phyloP scores from a whole-genome alignment of 306 rosid genomes.

The Fragaria ananassa region DNA sequence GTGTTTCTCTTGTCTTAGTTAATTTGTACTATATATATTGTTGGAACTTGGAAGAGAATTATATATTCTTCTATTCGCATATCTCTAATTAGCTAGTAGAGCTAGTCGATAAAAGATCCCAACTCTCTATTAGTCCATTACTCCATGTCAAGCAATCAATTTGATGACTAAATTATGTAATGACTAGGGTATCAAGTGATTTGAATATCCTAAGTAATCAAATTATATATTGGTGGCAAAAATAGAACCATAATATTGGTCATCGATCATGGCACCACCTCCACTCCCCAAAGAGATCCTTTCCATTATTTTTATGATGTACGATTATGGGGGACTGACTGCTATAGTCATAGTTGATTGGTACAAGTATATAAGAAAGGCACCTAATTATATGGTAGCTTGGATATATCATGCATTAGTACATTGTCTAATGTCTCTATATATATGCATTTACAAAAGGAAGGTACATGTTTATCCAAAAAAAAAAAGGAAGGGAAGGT shows the following conservation, averaged over 20 bases:
- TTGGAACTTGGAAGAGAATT: no score
- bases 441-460: no score
- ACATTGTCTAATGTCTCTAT: neutral
- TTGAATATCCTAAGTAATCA: neutral
- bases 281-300: neutral
- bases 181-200: no score
- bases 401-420: neutral
- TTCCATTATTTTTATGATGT: neutral
- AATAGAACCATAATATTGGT: no score
- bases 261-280: neutral
- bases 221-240: neutral
- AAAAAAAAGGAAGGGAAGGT: neutral
- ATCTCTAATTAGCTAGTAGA: neutral
- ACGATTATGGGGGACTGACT: neutral
- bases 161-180: neutral
- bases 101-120: neutral
- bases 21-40: no score
- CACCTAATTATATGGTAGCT: neutral
- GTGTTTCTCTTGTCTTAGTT: no score
- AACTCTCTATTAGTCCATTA: neutral
- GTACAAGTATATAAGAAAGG: neutral
- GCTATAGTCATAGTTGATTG: neutral
- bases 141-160: neutral
- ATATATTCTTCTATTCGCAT: no score
- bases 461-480: no score